phyloP scores from a whole-genome alignment of 2,329 filamentous ascomycete species.

The Penicillium sp. region DNA sequence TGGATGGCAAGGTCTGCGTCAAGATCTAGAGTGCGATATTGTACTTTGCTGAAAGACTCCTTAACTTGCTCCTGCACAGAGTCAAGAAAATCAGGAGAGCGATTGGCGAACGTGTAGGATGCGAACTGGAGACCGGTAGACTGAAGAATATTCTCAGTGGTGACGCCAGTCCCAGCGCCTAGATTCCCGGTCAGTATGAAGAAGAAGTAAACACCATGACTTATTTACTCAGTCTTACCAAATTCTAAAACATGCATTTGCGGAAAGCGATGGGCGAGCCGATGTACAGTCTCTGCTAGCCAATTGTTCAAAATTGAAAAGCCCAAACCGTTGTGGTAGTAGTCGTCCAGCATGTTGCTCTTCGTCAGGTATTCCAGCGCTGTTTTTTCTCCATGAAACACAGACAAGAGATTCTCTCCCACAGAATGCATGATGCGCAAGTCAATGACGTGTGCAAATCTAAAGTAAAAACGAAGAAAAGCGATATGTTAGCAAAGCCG shows the following conservation, averaged over 20 bases:
- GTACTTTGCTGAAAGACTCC: constrained; percentile 22
- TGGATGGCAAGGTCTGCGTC: constrained; percentile 32
- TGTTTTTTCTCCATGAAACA: neutral
- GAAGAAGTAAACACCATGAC: neutral
- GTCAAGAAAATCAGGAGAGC: neutral
- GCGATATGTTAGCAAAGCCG: neutral
- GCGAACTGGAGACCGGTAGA: neutral
- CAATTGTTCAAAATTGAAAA: constrained; percentile 19
- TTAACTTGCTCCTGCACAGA: constrained; percentile 23
- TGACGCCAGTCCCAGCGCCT: neutral
- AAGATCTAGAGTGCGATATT: constrained; percentile 34
- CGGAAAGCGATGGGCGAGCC: constrained; percentile 41
- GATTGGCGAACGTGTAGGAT: neutral
- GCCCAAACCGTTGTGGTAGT: constrained; percentile 31
- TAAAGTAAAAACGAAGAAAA: neutral
- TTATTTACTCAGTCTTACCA: constrained; percentile 8
- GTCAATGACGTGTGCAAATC: neutral
- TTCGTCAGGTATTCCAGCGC: neutral
- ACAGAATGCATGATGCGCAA: neutral
- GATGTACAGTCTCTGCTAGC: constrained; percentile 28
- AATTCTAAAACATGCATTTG: constrained; percentile 40
- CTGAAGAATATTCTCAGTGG: neutral
- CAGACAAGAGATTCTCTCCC: neutral
- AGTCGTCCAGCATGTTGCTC: constrained; percentile 35
- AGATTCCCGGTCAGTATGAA: neutral